Conservation (phyloP, 2,329 filamentous ascomycete species). For the Orbilia blumenaviensis region DNA sequence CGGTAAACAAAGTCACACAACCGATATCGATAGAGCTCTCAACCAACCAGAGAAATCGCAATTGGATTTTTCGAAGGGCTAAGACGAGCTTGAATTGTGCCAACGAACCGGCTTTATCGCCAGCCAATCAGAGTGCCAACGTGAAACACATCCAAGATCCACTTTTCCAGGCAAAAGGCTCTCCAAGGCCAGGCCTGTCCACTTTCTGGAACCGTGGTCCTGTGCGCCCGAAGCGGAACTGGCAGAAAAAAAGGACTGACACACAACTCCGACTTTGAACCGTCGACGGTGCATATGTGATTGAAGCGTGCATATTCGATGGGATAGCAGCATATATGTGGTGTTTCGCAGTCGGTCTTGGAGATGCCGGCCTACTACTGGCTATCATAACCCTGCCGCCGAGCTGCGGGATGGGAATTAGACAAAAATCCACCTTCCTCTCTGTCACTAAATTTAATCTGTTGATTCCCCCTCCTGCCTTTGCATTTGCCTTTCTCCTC, state of each 20-base stretch:
- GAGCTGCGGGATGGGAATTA: constrained; percentile 2
- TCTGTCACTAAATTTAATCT: not conserved
- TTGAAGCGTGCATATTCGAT: constrained; percentile 4
- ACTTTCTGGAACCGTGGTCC: constrained; percentile 8
- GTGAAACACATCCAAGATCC: constrained; percentile 31
- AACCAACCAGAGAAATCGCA: constrained; percentile 20
- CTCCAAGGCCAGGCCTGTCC: constrained; percentile 2
- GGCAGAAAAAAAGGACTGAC: not conserved
- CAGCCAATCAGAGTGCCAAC: constrained; percentile 50
- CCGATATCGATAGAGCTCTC: constrained; percentile 29
- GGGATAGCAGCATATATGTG: not conserved
- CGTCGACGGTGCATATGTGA: constrained; percentile 18
- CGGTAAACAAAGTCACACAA: not conserved
- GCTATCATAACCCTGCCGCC: constrained; percentile 16
- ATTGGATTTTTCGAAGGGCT: not conserved
- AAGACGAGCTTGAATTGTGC: constrained; percentile 14
- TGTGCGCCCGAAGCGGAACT: constrained; percentile 9
- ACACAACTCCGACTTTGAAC: not conserved
- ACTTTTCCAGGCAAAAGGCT: constrained; percentile 4
- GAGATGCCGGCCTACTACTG: constrained; percentile 1
- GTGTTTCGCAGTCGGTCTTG: constrained; percentile 13
- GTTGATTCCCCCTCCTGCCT: not conserved
- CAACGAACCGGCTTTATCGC: constrained; percentile 18
- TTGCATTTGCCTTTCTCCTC: no score
- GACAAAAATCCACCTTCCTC: constrained; percentile 2